Evolutionary conservation across 352 stramenopile genomes (phyloP).

Genomic region (Phytopythium montanum): DNA sequence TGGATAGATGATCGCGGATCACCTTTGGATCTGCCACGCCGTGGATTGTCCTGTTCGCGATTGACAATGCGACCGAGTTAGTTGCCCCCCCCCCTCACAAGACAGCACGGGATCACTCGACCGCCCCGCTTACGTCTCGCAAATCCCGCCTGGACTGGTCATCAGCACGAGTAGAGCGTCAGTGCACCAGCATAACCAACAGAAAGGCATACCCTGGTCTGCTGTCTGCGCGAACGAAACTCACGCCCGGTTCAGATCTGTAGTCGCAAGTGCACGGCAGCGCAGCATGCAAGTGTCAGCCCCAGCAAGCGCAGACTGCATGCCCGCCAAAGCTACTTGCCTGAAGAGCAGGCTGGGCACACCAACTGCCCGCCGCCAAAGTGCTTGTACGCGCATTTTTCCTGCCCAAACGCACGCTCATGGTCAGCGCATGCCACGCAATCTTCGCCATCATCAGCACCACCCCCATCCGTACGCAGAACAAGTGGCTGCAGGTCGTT

Average conservation of each 20-base stretch:
- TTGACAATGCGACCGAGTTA: neutral
- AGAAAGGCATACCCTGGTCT: neutral
- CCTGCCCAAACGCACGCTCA: slow-evolving; percentile 20
- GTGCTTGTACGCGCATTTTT: slow-evolving; percentile 86
- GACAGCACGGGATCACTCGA: neutral
- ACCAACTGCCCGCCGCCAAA: slow-evolving; percentile 61
- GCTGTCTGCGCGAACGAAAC: neutral
- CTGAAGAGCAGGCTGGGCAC: slow-evolving; percentile 46
- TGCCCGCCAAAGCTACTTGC: neutral
- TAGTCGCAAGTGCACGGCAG: neutral
- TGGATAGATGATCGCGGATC: neutral
- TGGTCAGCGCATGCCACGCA: neutral
- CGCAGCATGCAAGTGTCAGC: neutral
- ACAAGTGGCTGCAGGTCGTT: slow-evolving; percentile 71
- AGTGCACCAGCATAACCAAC: neutral
- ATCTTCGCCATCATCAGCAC: neutral
- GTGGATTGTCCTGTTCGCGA: slow-evolving; percentile 53
- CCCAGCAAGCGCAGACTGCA: neutral
- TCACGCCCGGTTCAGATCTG: slow-evolving; percentile 59
- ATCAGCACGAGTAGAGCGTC: neutral
- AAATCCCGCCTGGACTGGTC: slow-evolving; percentile 49
- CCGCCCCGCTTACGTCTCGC: slow-evolving; percentile 44
- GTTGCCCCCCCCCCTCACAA: too few species aligned
- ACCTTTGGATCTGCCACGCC: slow-evolving; percentile 63
- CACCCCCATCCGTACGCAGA: slow-evolving; percentile 33